Evolutionary conservation across 345 rosid species (phyloP).

Genomic region (Durio zibethinus): DNA sequence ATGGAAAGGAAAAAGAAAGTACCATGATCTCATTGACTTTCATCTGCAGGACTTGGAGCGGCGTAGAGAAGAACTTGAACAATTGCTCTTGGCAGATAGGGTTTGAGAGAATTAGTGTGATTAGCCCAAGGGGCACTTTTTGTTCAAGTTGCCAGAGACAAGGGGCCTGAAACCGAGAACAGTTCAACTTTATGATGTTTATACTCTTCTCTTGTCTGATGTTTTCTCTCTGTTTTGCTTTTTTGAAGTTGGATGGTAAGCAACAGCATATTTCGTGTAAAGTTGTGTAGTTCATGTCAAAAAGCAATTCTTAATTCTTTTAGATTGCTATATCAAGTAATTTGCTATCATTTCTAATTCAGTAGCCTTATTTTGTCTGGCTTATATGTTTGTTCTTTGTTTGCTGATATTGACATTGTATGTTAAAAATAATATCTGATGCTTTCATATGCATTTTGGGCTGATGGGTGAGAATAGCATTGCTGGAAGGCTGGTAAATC

Average conservation of each 20-base stretch:
- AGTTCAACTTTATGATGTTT: neutral
- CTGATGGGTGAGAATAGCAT: neutral
- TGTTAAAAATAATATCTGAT: no score
- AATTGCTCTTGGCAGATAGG: conserved; percentile 57
- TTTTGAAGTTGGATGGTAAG: neutral
- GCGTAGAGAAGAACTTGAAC: conserved; percentile 86
- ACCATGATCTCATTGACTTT: neutral
- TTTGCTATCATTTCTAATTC: neutral
- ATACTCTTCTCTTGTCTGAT: neutral
- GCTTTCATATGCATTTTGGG: neutral
- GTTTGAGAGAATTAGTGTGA: conserved; percentile 24
- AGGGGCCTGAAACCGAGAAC: neutral
- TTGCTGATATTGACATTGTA: no score
- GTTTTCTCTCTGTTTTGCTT: neutral
- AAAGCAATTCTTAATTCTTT: neutral
- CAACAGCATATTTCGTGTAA: neutral
- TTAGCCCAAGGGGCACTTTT: neutral
- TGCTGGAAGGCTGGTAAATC: no score
- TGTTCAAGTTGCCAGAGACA: neutral
- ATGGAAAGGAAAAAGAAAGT: neutral
- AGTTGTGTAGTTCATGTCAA: neutral
- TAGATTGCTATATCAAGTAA: neutral
- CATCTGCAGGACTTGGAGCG: conserved; percentile 64
- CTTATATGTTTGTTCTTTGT: neutral
- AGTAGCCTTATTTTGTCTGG: neutral